These are phyloP conservation scores for Aeschynomene evenia DNA, from an alignment of 306 rosid genomes.

Conservation along the genomic window DNA sequence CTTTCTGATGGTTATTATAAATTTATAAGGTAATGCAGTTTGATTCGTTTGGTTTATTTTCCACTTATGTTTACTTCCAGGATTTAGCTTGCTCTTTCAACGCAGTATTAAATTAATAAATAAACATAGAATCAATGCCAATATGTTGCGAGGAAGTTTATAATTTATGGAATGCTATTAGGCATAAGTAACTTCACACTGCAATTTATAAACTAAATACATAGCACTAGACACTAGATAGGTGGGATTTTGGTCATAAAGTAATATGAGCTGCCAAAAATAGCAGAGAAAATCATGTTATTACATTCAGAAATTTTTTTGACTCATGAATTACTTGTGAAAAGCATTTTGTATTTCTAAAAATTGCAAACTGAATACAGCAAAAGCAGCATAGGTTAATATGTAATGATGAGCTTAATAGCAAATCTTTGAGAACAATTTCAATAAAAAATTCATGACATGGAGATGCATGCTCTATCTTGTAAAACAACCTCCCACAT, in stretches of 20 bases:
- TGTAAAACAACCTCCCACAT: background rate
- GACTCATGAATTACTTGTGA: background rate
- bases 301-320: background rate
- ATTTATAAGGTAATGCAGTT: background rate
- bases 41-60: slow-evolving; percentile 15
- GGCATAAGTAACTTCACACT: background rate
- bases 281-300: background rate
- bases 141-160: background rate
- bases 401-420: background rate
- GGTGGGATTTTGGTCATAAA: background rate
- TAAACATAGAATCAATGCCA: slow-evolving; percentile 4
- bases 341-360: slow-evolving; percentile 5
- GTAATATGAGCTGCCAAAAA: slow-evolving; percentile 12
- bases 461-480: slow-evolving; percentile 16
- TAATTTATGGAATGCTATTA: background rate
- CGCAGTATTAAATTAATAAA: background rate
- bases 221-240: background rate
- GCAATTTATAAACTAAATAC: background rate
- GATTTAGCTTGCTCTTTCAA: background rate
- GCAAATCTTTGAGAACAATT: background rate
- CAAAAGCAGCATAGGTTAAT: slow-evolving; percentile 12
- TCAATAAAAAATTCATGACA: slow-evolving; percentile 12
- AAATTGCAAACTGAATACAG: slow-evolving; percentile 4
- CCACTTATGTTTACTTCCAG: background rate
- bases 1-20: background rate